These are phyloP conservation scores for Blastobotrys capitulatus DNA, from an alignment of 1,139 yeast genomes.

Conservation along the genomic window DNA sequence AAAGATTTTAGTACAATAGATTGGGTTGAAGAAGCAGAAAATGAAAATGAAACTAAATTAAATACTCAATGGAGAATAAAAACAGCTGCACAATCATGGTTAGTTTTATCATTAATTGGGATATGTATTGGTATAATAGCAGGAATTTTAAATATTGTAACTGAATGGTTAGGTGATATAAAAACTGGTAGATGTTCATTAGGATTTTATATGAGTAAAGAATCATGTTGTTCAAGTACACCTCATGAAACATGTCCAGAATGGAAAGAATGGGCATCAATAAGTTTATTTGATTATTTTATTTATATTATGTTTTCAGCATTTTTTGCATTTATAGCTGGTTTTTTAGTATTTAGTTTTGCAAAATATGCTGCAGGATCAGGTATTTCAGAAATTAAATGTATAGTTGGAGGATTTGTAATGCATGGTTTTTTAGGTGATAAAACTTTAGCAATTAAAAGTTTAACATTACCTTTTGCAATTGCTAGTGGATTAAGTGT, in stretches of 20 bases:
- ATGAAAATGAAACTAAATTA: conserved; percentile 43
- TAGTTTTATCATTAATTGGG: conserved; percentile 72
- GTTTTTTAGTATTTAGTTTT: conserved; percentile 58
- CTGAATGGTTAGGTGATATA: conserved; percentile 80
- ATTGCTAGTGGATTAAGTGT: conserved; percentile 77
- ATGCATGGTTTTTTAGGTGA: conserved; percentile 73
- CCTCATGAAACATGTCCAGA: conserved; percentile 33
- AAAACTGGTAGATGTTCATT: conserved; percentile 71
- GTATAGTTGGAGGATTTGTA: conserved; percentile 87
- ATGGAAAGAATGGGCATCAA: conserved; percentile 35
- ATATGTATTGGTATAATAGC: conserved; percentile 75
- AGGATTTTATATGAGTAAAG: conserved; percentile 63
- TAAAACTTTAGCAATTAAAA: conserved; percentile 67
- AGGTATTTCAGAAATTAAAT: conserved; percentile 94
- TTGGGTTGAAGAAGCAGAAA: conserved; percentile 74
- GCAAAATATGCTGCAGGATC: conserved; percentile 96
- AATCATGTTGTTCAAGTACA: conserved; percentile 74
- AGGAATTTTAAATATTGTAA: conserved; percentile 68
- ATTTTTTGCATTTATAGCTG: conserved; percentile 57
- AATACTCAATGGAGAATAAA: conserved; percentile 12
- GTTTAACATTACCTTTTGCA: conserved; percentile 77
- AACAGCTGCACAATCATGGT: conserved; percentile 59
- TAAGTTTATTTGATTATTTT: conserved; percentile 46
- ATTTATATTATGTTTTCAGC: conserved; percentile 57
- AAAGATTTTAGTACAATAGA: conserved; percentile 58